Conservation (phyloP, 2,329 filamentous ascomycete genomes). For the Fusarium sp. region DNA sequence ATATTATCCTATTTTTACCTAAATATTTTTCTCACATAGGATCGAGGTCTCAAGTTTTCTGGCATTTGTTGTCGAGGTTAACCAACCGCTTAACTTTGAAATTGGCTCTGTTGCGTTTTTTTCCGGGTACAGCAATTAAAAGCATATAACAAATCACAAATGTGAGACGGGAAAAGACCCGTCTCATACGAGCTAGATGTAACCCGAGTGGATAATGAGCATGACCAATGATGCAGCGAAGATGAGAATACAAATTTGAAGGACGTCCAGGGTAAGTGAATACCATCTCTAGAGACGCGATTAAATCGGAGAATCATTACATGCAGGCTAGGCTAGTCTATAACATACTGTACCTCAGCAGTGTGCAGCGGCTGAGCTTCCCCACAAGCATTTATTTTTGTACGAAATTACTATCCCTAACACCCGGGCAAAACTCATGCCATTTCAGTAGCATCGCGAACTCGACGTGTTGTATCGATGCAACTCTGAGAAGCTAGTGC, state of each 20-base stretch:
- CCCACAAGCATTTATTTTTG: no score
- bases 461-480: background rate
- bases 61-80: no score
- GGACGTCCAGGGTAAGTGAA: background rate
- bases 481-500: background rate
- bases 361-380: background rate
- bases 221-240: background rate
- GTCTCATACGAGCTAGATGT: no score
- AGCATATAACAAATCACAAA: background rate
- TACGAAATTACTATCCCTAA: background rate
- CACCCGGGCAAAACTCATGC: background rate
- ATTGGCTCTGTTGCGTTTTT: background rate
- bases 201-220: background rate
- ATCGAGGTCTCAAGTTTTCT: no score
- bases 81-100: no score
- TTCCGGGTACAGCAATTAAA: background rate
- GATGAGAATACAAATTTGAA: no score
- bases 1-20: no score
- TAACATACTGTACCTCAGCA: background rate
- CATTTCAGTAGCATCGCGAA: background rate
- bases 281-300: background rate
- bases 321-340: background rate
- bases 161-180: background rate
- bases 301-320: background rate
- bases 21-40: no score